These are phyloP conservation scores for Suillus subaureus DNA, from an alignment of 768 basidiomycete genomes.

Conservation along the genomic window DNA sequence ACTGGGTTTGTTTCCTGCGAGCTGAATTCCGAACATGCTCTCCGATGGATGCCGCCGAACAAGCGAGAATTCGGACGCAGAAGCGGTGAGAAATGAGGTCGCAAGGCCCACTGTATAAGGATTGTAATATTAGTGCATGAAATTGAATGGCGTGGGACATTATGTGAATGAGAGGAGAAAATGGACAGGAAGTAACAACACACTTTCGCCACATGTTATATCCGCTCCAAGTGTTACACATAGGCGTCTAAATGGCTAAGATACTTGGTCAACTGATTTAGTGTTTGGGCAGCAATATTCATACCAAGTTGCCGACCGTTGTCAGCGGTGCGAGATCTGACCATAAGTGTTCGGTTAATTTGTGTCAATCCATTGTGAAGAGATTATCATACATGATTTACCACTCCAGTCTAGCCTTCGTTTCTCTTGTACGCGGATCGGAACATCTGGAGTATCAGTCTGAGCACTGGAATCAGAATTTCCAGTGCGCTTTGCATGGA, in stretches of 20 bases:
- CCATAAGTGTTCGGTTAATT: background rate
- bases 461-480: constrained; percentile 36
- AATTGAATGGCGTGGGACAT: constrained; percentile 5
- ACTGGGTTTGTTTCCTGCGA: constrained; percentile 86
- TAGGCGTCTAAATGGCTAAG: constrained; percentile 87
- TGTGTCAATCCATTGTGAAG: constrained; percentile 36
- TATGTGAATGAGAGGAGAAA: background rate
- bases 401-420: constrained; percentile 83
- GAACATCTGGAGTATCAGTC: constrained; percentile 68
- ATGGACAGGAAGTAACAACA: constrained; percentile 18
- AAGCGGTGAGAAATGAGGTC: constrained; percentile 83
- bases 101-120: constrained; percentile 85
- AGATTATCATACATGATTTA: constrained; percentile 68
- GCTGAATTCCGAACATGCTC: constrained; percentile 84
- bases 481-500: constrained; percentile 39
- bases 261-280: constrained; percentile 3
- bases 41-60: constrained; percentile 89
- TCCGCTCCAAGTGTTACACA: constrained; percentile 88
- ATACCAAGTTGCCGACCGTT: constrained; percentile 91
- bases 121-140: background rate
- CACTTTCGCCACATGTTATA: constrained; percentile 94
- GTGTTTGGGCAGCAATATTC: constrained; percentile 22
- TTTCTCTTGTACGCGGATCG: constrained; percentile 77
- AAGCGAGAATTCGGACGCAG: constrained; percentile 94
- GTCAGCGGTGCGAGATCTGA: constrained; percentile 80